A percentile compares a stretch with the other conserved stretches of the same genome.
phyloP scores from a whole-genome alignment of 169 alveolate genomes.

The Eimeria mitis region DNA sequence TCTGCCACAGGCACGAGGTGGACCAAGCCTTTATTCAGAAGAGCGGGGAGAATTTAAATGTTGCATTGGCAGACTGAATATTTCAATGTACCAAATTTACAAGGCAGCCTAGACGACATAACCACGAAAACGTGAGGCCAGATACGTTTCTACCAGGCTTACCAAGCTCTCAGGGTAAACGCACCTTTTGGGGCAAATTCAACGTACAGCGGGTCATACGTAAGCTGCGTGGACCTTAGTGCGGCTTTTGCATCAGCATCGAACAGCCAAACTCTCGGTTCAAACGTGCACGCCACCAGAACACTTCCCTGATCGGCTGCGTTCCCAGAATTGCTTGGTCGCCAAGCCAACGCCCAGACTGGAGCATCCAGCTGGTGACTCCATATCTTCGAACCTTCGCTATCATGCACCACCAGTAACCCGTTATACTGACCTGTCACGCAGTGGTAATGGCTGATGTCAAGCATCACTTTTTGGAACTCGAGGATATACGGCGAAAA shows the following conservation, averaged over 20 bases:
- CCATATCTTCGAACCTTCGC: slow-evolving; percentile 85
- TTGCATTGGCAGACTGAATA: neutral
- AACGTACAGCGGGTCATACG: slow-evolving; percentile 90
- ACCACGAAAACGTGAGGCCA: neutral
- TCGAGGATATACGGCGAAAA: neutral
- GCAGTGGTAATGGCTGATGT: neutral
- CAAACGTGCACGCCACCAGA: slow-evolving; percentile 94
- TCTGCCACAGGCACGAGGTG: neutral
- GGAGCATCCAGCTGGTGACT: slow-evolving; percentile 87
- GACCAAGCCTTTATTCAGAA: neutral
- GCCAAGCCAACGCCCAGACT: slow-evolving; percentile 92
- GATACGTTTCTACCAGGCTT: neutral
- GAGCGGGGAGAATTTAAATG: neutral
- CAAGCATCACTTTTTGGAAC: neutral
- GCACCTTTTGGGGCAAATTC: slow-evolving; percentile 56
- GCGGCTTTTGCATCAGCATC: slow-evolving; percentile 85
- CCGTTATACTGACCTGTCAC: slow-evolving; percentile 86
- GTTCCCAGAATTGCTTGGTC: slow-evolving; percentile 49
- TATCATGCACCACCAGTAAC: slow-evolving; percentile 87
- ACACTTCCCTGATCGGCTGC: slow-evolving; percentile 24
- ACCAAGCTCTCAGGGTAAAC: neutral
- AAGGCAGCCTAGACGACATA: neutral
- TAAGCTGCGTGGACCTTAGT: slow-evolving; percentile 86
- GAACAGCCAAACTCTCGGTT: slow-evolving; percentile 88
- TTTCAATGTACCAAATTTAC: neutral